Evolutionary conservation across 164 flowering plant species (phyloP).

Genomic region (Tetracentron sinense): DNA sequence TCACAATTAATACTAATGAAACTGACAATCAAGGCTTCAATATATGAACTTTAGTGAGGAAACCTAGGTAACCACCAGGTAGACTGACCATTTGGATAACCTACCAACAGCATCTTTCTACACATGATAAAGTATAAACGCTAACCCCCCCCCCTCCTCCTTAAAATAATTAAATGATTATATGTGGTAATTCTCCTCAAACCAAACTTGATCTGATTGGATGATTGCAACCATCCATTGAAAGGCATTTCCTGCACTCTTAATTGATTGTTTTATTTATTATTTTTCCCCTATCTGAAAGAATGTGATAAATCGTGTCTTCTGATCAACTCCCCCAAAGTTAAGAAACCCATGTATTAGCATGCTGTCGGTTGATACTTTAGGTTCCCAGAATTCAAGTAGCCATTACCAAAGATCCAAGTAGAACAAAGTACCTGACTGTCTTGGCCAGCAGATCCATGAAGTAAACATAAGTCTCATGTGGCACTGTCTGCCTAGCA

Average conservation of each 20-base stretch:
- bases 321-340: not conserved
- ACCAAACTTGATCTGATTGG: not conserved
- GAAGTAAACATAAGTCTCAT: slow-evolving; percentile 71
- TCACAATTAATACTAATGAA: not conserved
- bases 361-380: not conserved
- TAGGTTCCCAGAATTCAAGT: not conserved
- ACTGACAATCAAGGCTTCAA: not conserved
- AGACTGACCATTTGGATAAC: not conserved
- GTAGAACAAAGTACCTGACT: slow-evolving; percentile 49
- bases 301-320: no score
- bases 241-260: not conserved
- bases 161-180: no score
- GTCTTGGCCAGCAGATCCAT: slow-evolving; percentile 87
- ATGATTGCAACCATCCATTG: not conserved
- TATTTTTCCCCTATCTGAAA: not conserved
- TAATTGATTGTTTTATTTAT: no score
- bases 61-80: not conserved
- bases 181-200: not conserved
- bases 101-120: not conserved
- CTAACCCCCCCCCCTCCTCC: no score
- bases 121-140: no score
- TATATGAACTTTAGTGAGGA: not conserved
- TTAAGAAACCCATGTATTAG: not conserved
- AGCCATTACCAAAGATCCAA: not conserved
- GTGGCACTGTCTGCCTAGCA: slow-evolving; percentile 78